Conservation (phyloP, 2,329 filamentous ascomycete genomes). For the Sordariomycetes sp. region DNA sequence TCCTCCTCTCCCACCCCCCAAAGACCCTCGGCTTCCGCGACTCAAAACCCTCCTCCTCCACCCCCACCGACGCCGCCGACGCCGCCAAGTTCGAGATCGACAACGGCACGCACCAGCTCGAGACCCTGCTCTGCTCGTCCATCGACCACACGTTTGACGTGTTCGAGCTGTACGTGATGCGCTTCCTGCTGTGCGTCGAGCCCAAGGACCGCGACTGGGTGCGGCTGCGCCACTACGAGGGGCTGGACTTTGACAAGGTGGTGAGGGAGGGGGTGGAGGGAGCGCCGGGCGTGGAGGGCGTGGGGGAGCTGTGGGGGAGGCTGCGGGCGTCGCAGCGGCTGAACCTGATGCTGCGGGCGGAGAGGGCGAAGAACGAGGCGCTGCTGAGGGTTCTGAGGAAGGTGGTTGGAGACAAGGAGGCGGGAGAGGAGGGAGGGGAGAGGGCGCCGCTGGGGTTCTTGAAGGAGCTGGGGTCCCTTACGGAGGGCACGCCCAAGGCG, state of each 20-base stretch:
- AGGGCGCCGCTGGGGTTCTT: slow-evolving; percentile 43
- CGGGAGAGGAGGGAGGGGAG: slow-evolving; percentile 12
- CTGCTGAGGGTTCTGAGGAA: slow-evolving; percentile 53
- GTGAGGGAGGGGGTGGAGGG: slow-evolving; percentile 13
- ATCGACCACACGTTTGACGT: slow-evolving; percentile 81
- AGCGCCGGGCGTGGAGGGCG: slow-evolving; percentile 51
- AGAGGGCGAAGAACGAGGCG: slow-evolving; percentile 61
- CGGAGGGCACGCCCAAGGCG: slow-evolving; percentile 36
- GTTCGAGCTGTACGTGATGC: slow-evolving; percentile 80
- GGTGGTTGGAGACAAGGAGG: neutral
- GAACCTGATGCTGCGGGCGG: slow-evolving; percentile 56
- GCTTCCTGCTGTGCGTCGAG: slow-evolving; percentile 66
- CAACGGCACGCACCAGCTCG: slow-evolving; percentile 74
- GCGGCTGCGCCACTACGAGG: slow-evolving; percentile 75
- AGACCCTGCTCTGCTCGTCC: slow-evolving; percentile 69
- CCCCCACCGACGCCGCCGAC: slow-evolving; percentile 20
- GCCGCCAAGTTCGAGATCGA: slow-evolving; percentile 61
- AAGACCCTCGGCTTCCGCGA: slow-evolving; percentile 69
- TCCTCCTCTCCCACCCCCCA: slow-evolving; percentile 64
- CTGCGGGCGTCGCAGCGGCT: slow-evolving; percentile 71
- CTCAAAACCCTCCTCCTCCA: slow-evolving; percentile 22
- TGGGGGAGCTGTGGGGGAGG: slow-evolving; percentile 62
- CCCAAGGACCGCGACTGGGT: slow-evolving; percentile 69
- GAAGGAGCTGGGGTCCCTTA: slow-evolving; percentile 38
- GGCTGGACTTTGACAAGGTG: slow-evolving; percentile 31